Evolutionary conservation across 176 grass and related monocot genomes (phyloP).

Genomic region (Carex pumila): DNA sequence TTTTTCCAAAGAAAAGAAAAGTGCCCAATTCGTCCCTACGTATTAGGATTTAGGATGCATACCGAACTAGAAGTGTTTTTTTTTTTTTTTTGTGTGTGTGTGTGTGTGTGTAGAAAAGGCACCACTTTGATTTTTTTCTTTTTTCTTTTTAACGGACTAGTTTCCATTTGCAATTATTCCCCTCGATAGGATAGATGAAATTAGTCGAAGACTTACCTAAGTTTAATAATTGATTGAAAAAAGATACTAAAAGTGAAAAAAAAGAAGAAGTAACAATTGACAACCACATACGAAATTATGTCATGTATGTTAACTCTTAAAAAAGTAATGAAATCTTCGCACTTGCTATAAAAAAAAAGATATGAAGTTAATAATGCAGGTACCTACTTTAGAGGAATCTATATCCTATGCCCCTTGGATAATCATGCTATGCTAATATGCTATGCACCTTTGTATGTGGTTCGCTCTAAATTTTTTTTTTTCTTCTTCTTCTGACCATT

Average conservation of each 20-base stretch:
- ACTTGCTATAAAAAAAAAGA: conserved; percentile 10
- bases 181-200: neutral
- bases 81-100: neutral
- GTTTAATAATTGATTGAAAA: neutral
- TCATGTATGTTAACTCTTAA: neutral
- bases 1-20: neutral
- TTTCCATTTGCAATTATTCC: neutral
- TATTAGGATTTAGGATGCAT: neutral
- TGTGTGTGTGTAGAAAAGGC: neutral
- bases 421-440: conserved; percentile 1
- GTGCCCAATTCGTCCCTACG: neutral
- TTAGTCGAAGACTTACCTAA: neutral
- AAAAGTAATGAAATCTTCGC: neutral
- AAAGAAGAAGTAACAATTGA: neutral
- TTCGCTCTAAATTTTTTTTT: conserved; percentile 1
- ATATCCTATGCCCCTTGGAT: neutral
- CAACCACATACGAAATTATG: neutral
- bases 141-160: neutral
- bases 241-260: neutral
- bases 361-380: neutral
- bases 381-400: conserved; percentile 11
- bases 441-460: neutral
- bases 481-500: no score
- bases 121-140: neutral
- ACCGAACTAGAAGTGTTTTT: neutral